These are phyloP conservation scores for Lactifluus hygrophoroides DNA, from an alignment of 768 basidiomycete genomes.

Conservation along the genomic window DNA sequence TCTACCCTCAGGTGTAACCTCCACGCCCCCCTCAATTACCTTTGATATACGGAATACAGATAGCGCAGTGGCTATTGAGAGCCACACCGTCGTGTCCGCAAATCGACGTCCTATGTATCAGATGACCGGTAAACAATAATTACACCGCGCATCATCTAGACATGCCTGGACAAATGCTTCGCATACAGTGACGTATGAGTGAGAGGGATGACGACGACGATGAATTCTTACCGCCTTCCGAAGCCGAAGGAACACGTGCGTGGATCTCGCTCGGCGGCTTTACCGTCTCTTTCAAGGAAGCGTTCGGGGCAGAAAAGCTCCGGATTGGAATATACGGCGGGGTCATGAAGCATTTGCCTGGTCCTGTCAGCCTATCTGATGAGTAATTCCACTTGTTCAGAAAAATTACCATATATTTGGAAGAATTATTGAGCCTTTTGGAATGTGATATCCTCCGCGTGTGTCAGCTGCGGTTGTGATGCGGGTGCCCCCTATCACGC, in stretches of 20 bases:
- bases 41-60: slow-evolving; percentile 12
- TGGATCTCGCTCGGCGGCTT: slow-evolving; percentile 16
- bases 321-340: slow-evolving; percentile 22
- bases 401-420: slow-evolving; percentile 27
- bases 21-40: slow-evolving; percentile 6
- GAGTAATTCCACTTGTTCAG: neutral
- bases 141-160: neutral
- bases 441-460: slow-evolving; percentile 21
- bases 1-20: neutral
- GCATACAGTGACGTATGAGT: neutral
- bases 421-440: slow-evolving; percentile 30
- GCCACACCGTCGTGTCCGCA: slow-evolving; percentile 10
- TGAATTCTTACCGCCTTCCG: slow-evolving; percentile 18
- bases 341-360: slow-evolving; percentile 26
- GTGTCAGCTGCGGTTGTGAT: neutral
- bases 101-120: slow-evolving; percentile 2
- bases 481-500: slow-evolving; percentile 5
- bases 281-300: slow-evolving; percentile 19
- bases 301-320: slow-evolving; percentile 25
- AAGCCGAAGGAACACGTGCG: slow-evolving; percentile 20
- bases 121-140: neutral
- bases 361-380: neutral
- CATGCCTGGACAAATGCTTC: slow-evolving; percentile 9
- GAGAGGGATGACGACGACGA: too few species aligned
- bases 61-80: slow-evolving; percentile 1